Base-by-base conservation (phyloP, 2,329 filamentous ascomycete genomes). In the Bipolaris bicolor region DNA sequence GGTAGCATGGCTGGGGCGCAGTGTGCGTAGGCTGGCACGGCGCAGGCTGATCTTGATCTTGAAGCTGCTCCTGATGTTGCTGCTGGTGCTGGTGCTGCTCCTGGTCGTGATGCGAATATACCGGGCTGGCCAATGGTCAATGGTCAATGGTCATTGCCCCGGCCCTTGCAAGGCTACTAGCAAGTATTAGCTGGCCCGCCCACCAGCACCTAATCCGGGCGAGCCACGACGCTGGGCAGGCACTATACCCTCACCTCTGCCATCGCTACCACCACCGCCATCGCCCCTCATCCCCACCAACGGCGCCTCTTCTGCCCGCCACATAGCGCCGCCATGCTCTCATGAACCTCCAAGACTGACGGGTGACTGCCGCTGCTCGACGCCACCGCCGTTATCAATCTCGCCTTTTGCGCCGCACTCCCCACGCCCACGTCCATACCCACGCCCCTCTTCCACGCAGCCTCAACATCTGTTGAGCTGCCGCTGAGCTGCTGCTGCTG, bases 321-420 rank as follows among this genome's bases (percentile, higher is more conserved):
- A 49, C 26, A 51, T 39, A 58, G 44, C 63, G 55, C 61, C 47
- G 54, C 54, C 54, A 44, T 44, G 41, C 40, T 40, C 36, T 36
- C 39, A 36, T 60, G 62, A 62, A 58, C n/a, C 44, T 50, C 22
- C 41, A 31, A 22, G 26, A 59, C 54, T 61, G 52, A 52, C 55
- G 39, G 63, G 60, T 67, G 62, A 61, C 59, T 64, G 58, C 60
- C 57, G 58, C 61, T 54, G 50, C 44, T 47, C 44, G 41, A 47
- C 52, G 54, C 40, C 31, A 49, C 31, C 58, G 22, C 43, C 56
- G 29, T 31, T 31, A 34, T 18, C 48, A 40, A 40, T 37, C 51
- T 34, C 48, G 51, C 51, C 43, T 43, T n/a, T 36, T 37, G 52
- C 52, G 37, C 22, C 31, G 52, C 34, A 48, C 29, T 31, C 5